Base-by-base conservation (phyloP, 2,329 filamentous ascomycete species). In the Exophiala sp. region DNA sequence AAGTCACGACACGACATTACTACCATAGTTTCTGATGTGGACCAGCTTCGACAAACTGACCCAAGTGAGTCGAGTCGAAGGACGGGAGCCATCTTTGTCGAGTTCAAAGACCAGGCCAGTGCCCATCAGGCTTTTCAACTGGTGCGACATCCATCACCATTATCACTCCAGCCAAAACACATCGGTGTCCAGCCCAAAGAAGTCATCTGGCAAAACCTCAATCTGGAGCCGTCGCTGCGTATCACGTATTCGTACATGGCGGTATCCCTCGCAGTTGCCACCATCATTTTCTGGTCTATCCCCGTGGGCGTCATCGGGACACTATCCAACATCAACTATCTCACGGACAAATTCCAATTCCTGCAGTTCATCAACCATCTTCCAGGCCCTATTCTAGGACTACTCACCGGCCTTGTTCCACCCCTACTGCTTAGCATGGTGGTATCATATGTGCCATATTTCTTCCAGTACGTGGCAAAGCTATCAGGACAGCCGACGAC, bases 281-380 rank as follows among this genome's bases (percentile, higher is more conserved):
- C 93, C 48, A 85, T 97, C 61, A 78, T 96, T 54, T 96, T 97
- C 71, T 98, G 93, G 81, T 80, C 81, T 1, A 74, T 86, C 37
- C 82, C 82, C 2, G 76, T 95, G 2, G 88, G 83, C 1, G 73
- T 90, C 30, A 88, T 97, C 29, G 90, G 88, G 60, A 73, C 82
- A n/a, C 84, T 96, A 59, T 93, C 88, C 48, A 96, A 97, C 65
- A 77, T 98, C 60, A 76, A 79, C 35, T 84, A 82, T 57, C 75
- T 96, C 11, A 64, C 66, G 18, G 63, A 63, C 8, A 59, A 70
- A 4, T 43, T 72, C 2, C 66, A 68, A 1, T 95, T 83, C 70
- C 73, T 96, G n/a, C 65, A 68, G 1, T 97, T 87, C 72, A 78
- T 97, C 57, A 72, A 82, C 38, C 69, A 82, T 4, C 76, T 97